phyloP scores from a whole-genome alignment of 345 rosid species.

The Physaria fendleri region DNA sequence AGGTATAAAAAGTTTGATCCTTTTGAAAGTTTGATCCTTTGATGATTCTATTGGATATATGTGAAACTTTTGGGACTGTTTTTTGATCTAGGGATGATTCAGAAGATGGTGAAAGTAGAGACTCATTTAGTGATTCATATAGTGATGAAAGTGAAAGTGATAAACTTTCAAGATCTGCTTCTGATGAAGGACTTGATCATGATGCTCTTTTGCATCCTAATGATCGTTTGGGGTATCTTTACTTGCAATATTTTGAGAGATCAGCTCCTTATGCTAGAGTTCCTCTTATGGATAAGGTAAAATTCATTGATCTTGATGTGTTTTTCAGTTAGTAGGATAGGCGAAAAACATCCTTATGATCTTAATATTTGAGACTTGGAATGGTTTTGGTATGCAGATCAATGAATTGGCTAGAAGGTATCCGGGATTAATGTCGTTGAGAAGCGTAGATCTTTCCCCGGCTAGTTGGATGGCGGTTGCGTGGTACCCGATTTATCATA shows the following conservation, averaged over 20 bases:
- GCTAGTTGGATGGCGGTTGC: constrained; percentile 99
- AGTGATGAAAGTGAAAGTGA: constrained; percentile 92
- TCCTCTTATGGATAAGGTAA: constrained; percentile 99
- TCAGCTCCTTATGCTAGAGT: constrained; percentile 90
- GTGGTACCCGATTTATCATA: constrained; percentile 97
- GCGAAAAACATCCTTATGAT: not conserved
- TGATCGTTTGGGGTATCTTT: constrained; percentile 71
- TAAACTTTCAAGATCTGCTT: constrained; percentile 72
- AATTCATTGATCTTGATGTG: not conserved
- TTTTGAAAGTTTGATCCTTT: constrained; percentile 8
- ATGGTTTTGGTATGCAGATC: constrained; percentile 44
- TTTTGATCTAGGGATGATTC: constrained; percentile 59
- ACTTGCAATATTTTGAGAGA: constrained; percentile 79
- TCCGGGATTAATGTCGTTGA: constrained; percentile 81
- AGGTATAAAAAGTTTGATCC: constrained; percentile 40
- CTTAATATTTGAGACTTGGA: not conserved
- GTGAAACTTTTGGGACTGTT: not conserved
- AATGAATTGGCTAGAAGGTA: constrained; percentile 60
- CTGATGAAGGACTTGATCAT: constrained; percentile 83
- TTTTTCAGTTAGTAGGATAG: not conserved
- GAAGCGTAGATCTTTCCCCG: constrained; percentile 98
- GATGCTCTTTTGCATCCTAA: constrained; percentile 55
- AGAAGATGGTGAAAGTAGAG: constrained; percentile 69
- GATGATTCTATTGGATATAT: not conserved
- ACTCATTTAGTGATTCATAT: constrained; percentile 73